Conservation (phyloP, 345 rosid genomes). For the Syzygium aromaticum region DNA sequence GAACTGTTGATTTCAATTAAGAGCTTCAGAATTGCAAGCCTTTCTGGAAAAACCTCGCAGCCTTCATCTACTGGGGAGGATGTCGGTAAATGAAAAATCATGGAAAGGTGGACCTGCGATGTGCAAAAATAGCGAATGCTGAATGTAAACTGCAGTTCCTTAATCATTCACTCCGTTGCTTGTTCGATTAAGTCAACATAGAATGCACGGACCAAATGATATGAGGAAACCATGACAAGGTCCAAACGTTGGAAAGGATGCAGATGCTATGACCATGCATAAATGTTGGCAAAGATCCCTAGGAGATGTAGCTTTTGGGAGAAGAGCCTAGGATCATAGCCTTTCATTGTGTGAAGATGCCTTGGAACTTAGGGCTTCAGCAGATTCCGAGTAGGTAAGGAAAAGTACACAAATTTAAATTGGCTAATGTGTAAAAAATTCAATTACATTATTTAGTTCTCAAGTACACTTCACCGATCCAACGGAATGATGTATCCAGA, state of each 20-base stretch:
- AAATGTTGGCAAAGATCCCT: not conserved
- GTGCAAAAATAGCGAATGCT: not conserved
- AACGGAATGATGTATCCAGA: not conserved
- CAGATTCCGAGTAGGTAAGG: not conserved
- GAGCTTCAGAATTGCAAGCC: not conserved
- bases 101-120: constrained; percentile 87
- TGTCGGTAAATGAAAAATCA: constrained; percentile 68
- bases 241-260: not conserved
- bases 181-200: not conserved
- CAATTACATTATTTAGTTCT: not conserved
- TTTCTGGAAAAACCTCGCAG: not conserved
- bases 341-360: not conserved
- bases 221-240: not conserved
- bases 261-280: not conserved
- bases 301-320: not conserved
- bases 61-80: constrained; percentile 37
- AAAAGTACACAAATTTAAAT: not conserved
- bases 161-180: not conserved
- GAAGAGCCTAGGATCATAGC: not conserved
- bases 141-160: not conserved
- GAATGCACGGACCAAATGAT: not conserved
- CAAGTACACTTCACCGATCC: not conserved
- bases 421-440: not conserved
- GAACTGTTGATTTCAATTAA: not conserved
- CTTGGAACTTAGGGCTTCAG: not conserved